Percentiles rank a stretch among this genome's conserved stretches.
These are phyloP conservation scores for Dioscorea dumetorum DNA, from an alignment of 106 monocot genomes.

Conservation along the genomic window DNA sequence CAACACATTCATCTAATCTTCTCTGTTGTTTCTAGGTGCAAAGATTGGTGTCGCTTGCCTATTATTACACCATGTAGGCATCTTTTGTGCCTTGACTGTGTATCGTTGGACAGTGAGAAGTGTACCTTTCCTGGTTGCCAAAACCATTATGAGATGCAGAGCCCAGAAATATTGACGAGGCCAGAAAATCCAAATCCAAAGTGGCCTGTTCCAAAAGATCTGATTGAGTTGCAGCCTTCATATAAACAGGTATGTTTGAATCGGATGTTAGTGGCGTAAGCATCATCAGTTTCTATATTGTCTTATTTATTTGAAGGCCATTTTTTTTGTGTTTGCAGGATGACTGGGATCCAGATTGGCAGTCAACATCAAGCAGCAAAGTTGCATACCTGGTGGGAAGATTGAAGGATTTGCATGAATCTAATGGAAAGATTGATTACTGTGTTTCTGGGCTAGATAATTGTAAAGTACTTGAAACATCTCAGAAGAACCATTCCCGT, in stretches of 20 bases:
- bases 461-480: background rate
- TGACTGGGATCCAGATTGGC: slow-evolving; percentile 97
- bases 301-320: background rate
- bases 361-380: slow-evolving; percentile 95
- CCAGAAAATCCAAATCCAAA: slow-evolving; percentile 99
- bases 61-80: slow-evolving; percentile 95
- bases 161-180: slow-evolving; percentile 82
- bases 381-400: slow-evolving; percentile 74
- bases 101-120: slow-evolving; percentile 73
- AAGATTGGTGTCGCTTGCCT: slow-evolving; percentile 93
- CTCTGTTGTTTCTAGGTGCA: slow-evolving; percentile 63
- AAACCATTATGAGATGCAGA: slow-evolving; percentile 84
- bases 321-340: slow-evolving; percentile 39
- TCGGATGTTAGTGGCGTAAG: background rate
- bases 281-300: background rate
- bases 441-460: slow-evolving; percentile 15
- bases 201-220: slow-evolving; percentile 99
- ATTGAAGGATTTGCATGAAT: slow-evolving; percentile 58
- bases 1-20: background rate
- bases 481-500: slow-evolving; percentile 2
- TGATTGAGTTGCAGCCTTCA: slow-evolving; percentile 98
- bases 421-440: slow-evolving; percentile 27
- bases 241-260: slow-evolving; percentile 61
- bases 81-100: slow-evolving; percentile 91
- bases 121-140: slow-evolving; percentile 89